Percentiles rank a stretch among this genome's conserved stretches.
Conservation (phyloP, 345 rosid genomes). For the Diplotaxis tenuifolia region DNA sequence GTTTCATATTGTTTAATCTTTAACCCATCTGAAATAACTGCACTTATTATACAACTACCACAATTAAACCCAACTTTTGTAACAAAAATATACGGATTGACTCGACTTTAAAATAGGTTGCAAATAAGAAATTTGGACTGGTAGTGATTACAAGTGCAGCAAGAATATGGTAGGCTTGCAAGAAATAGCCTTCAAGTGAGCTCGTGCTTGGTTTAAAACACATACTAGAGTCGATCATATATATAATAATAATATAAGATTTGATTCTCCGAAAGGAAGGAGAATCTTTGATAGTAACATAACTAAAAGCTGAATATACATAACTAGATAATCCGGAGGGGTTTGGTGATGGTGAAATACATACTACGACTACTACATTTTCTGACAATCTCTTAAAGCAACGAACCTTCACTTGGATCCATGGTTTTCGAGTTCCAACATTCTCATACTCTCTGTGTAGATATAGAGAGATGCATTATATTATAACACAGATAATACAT, state of each 20-base stretch:
- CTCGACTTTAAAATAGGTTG: too few relatives aligned
- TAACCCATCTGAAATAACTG: too few relatives aligned
- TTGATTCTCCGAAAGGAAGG: not conserved
- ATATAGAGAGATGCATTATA: not conserved
- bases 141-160: not conserved
- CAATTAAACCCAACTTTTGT: too few relatives aligned
- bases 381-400: not conserved
- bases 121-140: too few relatives aligned
- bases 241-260: not conserved
- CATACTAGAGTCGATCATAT: not conserved
- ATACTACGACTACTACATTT: conserved; percentile 5
- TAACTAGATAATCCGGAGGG: not conserved
- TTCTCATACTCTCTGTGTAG: conserved; percentile 20
- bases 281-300: not conserved
- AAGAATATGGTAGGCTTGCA: not conserved
- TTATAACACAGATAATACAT: not conserved
- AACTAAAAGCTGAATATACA: conserved; percentile 31
- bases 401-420: conserved; percentile 14
- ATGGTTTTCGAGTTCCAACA: not conserved
- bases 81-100: too few relatives aligned
- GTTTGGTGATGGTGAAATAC: not conserved
- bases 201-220: not conserved
- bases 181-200: not conserved
- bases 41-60: too few relatives aligned
- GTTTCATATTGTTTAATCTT: too few relatives aligned